Percentiles rank a stretch among this genome's conserved stretches.
Conservation (phyloP, 1,139 yeast species). For the Yamadazyma blattariae region DNA sequence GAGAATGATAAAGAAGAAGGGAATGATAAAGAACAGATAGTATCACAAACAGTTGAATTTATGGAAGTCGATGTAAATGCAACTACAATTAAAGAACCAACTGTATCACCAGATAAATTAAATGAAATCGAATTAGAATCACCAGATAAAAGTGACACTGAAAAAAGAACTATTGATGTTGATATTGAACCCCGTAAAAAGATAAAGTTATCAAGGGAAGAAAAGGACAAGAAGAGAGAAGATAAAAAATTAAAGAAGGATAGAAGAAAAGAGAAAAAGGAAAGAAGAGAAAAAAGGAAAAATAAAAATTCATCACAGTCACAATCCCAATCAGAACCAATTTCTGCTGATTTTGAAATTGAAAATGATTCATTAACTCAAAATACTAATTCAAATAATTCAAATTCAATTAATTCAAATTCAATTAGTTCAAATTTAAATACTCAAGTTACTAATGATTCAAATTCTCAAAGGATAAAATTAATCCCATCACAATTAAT, state of each 20-base stretch:
- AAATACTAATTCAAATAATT: too few relatives aligned
- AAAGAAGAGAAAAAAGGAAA: slow-evolving; percentile 1
- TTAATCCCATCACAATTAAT: too few relatives aligned
- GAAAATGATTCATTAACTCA: too few relatives aligned
- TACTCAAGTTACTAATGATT: not conserved
- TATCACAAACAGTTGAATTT: too few relatives aligned
- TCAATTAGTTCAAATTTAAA: not conserved
- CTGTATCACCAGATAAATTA: too few relatives aligned
- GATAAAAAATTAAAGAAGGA: not conserved
- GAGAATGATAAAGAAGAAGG: not conserved
- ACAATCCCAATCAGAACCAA: not conserved
- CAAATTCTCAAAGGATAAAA: not conserved
- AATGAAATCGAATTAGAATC: too few relatives aligned
- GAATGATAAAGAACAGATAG: not conserved
- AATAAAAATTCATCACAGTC: not conserved
- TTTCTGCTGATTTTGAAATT: too few relatives aligned
- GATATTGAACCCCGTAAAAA: not conserved
- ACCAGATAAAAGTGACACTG: too few relatives aligned
- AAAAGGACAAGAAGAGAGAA: slow-evolving; percentile 1
- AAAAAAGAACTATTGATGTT: not conserved
- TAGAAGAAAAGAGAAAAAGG: not conserved
- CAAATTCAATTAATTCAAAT: too few relatives aligned
- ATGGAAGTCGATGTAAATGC: too few relatives aligned
- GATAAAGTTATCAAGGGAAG: too few relatives aligned
- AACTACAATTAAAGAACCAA: too few relatives aligned